Percentiles rank a stretch among this genome's conserved stretches.
Evolutionary conservation across 345 rosid genomes (phyloP).

Genomic region (Rubroshorea leprosula): DNA sequence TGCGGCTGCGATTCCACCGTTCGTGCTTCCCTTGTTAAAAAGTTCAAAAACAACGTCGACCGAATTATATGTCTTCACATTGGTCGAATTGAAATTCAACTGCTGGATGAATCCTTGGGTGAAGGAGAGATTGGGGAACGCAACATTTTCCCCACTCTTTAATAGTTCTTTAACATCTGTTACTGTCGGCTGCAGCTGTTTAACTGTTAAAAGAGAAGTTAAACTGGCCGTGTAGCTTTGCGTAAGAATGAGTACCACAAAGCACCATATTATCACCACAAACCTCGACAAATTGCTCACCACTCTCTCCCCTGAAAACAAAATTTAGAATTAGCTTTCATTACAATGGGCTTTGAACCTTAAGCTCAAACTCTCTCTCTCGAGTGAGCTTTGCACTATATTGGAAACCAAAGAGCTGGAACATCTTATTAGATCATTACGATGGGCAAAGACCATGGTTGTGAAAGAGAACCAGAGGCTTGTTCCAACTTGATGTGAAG

Average conservation of each 20-base stretch:
- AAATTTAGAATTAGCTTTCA: too few species aligned
- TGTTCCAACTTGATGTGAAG: too few species aligned
- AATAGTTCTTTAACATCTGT: neutral
- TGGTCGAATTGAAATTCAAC: conserved; percentile 18
- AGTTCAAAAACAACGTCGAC: conserved; percentile 27
- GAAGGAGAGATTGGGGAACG: conserved; percentile 12
- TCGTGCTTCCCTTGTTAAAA: conserved; percentile 28
- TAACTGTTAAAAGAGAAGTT: conserved; percentile 14
- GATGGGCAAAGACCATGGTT: conserved; percentile 45
- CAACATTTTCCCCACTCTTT: conserved; percentile 3
- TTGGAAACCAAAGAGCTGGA: too few species aligned
- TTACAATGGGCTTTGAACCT: too few species aligned
- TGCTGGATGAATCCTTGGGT: neutral
- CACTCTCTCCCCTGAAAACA: conserved; percentile 16
- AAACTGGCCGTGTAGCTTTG: conserved; percentile 29
- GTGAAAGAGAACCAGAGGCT: conserved; percentile 77
- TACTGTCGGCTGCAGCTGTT: conserved; percentile 17
- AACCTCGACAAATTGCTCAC: conserved; percentile 17
- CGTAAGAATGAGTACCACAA: conserved; percentile 19
- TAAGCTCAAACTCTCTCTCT: too few species aligned
- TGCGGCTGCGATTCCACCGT: conserved; percentile 36
- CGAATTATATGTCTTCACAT: conserved; percentile 9
- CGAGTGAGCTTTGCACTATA: too few species aligned
- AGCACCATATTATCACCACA: conserved; percentile 25
- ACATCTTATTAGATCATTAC: too few species aligned